These are phyloP conservation scores for Eutrema heterophyllum DNA, from an alignment of 345 rosid genomes.

Conservation along the genomic window DNA sequence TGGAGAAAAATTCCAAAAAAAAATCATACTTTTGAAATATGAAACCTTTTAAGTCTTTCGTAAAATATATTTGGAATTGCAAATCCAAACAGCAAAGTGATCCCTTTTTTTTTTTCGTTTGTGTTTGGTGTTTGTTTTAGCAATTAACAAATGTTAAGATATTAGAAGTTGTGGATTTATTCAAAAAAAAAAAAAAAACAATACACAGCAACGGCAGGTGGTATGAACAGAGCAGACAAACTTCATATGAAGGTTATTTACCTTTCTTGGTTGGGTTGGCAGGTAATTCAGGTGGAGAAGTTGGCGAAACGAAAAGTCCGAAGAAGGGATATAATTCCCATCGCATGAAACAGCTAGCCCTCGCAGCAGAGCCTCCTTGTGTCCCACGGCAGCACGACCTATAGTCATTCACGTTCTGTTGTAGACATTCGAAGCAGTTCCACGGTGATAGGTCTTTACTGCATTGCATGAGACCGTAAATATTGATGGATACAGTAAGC, in stretches of 20 bases:
- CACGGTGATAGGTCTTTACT: constrained; percentile 32
- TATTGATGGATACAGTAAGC: background rate
- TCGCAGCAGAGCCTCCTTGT: constrained; percentile 25
- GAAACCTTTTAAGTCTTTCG: background rate
- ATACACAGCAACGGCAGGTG: too few relatives aligned
- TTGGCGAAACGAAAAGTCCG: background rate
- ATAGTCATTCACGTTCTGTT: background rate
- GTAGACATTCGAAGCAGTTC: constrained; percentile 31
- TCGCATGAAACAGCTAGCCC: constrained; percentile 36
- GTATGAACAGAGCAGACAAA: too few relatives aligned
- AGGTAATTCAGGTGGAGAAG: background rate
- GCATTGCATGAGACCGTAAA: constrained; percentile 48
- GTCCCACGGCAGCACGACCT: constrained; percentile 20
- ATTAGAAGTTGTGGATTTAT: too few relatives aligned
- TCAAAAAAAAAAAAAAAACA: too few relatives aligned
- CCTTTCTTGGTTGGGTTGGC: background rate
- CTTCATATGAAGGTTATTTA: background rate
- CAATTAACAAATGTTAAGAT: background rate
- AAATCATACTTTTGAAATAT: too few relatives aligned
- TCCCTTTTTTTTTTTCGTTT: too few relatives aligned
- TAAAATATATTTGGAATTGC: background rate
- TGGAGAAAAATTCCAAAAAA: background rate
- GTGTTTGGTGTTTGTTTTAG: background rate
- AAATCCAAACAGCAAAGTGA: background rate
- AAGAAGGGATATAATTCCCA: constrained; percentile 28